phyloP scores from a whole-genome alignment of 1,284 basidiomycete species.

The Trichosporon coremiiforme region DNA sequence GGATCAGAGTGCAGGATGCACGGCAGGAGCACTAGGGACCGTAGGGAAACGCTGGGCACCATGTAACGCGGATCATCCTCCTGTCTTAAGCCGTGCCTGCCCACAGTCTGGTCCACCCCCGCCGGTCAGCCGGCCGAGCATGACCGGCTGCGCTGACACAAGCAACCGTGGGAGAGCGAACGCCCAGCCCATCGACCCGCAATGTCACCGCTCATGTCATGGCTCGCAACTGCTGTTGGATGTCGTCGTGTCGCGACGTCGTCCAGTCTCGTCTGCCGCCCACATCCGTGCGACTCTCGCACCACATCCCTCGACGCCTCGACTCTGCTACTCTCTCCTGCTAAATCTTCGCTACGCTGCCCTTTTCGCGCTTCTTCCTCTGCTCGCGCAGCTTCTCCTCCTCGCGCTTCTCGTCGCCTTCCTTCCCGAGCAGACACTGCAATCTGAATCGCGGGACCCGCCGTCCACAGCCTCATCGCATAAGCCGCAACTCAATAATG shows the following conservation, averaged over 20 bases:
- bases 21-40: no score
- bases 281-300: background rate
- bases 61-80: conserved; percentile 8
- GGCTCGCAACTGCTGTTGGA: background rate
- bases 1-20: background rate
- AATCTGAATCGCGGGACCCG: background rate
- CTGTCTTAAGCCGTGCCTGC: background rate
- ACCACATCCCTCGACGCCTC: background rate
- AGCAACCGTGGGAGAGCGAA: background rate
- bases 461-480: conserved; percentile 1
- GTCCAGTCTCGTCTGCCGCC: background rate
- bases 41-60: background rate
- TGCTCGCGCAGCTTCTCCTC: no score
- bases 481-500: conserved; percentile 10
- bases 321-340: background rate
- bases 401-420: background rate
- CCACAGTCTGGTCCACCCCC: background rate
- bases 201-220: background rate
- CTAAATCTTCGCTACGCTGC: background rate
- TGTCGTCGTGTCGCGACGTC: background rate
- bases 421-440: conserved; percentile 1
- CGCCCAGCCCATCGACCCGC: background rate
- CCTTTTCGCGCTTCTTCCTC: background rate
- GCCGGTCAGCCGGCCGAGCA: no score
- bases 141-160: background rate